Conservation (phyloP, 2,329 filamentous ascomycete species). For the Aspergillus viridinutans region DNA sequence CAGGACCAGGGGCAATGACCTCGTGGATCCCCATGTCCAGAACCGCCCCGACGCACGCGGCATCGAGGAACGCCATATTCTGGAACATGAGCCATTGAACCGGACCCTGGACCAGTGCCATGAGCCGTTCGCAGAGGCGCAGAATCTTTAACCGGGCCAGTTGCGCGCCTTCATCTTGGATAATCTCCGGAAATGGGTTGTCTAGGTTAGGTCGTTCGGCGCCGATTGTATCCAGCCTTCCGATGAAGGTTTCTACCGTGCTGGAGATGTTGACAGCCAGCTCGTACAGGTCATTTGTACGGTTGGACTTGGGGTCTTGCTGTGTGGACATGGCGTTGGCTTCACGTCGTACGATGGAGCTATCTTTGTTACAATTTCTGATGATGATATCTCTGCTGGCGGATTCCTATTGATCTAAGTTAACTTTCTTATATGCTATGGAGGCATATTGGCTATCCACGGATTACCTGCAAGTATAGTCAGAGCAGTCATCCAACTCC, state of each 20-base stretch:
- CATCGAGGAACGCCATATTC: background rate
- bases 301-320: background rate
- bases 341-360: background rate
- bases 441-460: background rate
- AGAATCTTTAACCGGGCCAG: background rate
- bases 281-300: background rate
- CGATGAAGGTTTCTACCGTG: background rate
- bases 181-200: background rate
- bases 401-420: no score
- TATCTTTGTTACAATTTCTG: background rate
- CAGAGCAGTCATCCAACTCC: background rate
- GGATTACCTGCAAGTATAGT: background rate
- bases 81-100: background rate
- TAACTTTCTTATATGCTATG: background rate
- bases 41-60: background rate
- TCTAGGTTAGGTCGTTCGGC: background rate
- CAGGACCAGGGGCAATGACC: background rate
- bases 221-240: background rate
- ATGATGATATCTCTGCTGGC: background rate
- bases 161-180: background rate
- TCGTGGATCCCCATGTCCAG: background rate
- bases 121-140: background rate
- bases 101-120: background rate
- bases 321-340: background rate
- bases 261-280: background rate